These are phyloP conservation scores for Aurantiochytrium sp. DNA, from an alignment of 108 stramenopile genomes.

Conservation along the genomic window DNA sequence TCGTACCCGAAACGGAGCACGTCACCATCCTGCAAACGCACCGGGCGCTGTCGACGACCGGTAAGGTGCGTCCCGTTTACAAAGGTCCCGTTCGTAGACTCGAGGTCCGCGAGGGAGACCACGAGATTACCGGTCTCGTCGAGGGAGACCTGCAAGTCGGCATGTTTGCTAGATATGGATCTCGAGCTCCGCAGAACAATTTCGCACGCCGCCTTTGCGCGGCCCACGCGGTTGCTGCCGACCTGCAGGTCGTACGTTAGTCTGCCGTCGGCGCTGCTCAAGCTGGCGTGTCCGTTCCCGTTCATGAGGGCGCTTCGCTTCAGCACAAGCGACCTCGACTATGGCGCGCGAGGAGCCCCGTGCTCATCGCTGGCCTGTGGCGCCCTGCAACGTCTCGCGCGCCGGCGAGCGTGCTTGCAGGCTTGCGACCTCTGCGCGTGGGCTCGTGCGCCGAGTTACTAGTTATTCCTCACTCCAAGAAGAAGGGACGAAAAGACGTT, in stretches of 20 bases:
- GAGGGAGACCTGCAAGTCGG: neutral
- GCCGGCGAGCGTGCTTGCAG: too few relatives aligned
- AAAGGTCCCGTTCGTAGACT: conserved; percentile 5
- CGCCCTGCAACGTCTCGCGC: too few relatives aligned
- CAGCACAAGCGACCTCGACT: too few relatives aligned
- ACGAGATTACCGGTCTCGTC: neutral
- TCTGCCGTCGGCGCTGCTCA: neutral
- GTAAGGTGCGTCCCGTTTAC: neutral
- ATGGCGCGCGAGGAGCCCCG: too few relatives aligned
- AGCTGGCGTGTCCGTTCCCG: neutral
- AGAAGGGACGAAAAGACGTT: too few relatives aligned
- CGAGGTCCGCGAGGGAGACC: neutral
- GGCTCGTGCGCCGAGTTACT: too few relatives aligned
- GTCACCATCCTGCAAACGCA: neutral
- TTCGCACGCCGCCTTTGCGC: neutral
- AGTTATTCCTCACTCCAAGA: too few relatives aligned
- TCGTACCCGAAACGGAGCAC: neutral
- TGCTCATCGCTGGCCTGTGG: too few relatives aligned
- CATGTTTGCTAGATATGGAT: neutral
- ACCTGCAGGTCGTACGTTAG: neutral
- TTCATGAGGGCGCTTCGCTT: too few relatives aligned
- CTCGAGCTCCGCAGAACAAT: conserved; percentile 2
- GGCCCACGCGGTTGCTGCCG: neutral
- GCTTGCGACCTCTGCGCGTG: too few relatives aligned
- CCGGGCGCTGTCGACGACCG: neutral